Conservation (phyloP, 768 basidiomycete species). For the Suillus paluster region DNA sequence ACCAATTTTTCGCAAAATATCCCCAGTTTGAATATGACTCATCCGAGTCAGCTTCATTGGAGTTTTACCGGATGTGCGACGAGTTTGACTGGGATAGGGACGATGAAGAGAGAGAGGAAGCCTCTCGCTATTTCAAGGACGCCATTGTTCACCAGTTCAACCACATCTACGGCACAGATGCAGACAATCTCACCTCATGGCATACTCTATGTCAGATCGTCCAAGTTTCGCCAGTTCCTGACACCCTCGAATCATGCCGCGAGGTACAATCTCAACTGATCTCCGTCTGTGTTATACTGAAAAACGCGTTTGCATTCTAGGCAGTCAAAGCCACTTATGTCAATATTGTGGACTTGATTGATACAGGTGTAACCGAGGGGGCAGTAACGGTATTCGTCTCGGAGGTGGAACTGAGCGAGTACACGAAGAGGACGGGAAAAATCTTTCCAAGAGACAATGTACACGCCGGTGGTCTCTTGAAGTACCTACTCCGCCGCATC, state of each 20-base stretch:
- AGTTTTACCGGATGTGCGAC: conserved; percentile 21
- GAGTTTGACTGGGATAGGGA: conserved; percentile 5
- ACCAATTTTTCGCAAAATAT: conserved; percentile 26
- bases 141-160: conserved; percentile 32
- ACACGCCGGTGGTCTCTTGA: conserved; percentile 32
- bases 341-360: conserved; percentile 36
- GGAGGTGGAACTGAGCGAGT: conserved; percentile 22
- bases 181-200: too few relatives aligned
- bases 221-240: conserved; percentile 19
- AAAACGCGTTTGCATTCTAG: conserved; percentile 11
- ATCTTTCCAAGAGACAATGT: conserved; percentile 35
- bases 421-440: conserved; percentile 21
- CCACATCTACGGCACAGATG: conserved; percentile 21
- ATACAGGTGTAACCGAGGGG: conserved; percentile 15
- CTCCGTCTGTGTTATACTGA: neutral
- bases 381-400: neutral
- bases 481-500: conserved; percentile 28
- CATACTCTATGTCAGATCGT: too few relatives aligned
- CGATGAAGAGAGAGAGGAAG: neutral
- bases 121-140: conserved; percentile 15
- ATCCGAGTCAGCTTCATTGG: conserved; percentile 20
- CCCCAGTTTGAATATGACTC: conserved; percentile 20
- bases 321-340: conserved; percentile 26
- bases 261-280: conserved; percentile 12
- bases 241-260: conserved; percentile 17